A percentile compares a stretch with the other conserved stretches of the same genome.
Evolutionary conservation across 495 filamentous ascomycete species (phyloP).

Genomic region (Penicillium steckii): DNA sequence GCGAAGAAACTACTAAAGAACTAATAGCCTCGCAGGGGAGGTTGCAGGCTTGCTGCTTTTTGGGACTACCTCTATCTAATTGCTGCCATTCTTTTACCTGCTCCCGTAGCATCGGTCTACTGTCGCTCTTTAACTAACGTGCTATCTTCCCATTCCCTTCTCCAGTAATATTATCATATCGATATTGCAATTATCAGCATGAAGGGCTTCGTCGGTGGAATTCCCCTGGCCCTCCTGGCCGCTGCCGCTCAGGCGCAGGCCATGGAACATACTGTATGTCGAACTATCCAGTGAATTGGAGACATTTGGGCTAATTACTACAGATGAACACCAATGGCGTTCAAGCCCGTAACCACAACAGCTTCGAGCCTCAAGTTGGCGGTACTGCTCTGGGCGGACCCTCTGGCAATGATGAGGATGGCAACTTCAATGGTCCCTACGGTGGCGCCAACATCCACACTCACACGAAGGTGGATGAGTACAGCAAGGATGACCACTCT

Average conservation of each 20-base stretch:
- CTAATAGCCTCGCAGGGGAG: slow-evolving; percentile 10
- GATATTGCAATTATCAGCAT: slow-evolving; percentile 19
- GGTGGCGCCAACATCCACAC: slow-evolving; percentile 13
- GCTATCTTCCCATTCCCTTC: slow-evolving; percentile 6
- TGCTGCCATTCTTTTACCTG: slow-evolving; percentile 24
- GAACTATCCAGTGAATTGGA: neutral
- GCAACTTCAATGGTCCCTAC: slow-evolving; percentile 17
- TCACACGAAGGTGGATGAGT: slow-evolving; percentile 25
- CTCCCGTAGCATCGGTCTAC: slow-evolving; percentile 15
- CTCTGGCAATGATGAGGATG: slow-evolving; percentile 21
- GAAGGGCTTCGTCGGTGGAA: slow-evolving; percentile 42
- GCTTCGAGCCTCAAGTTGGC: slow-evolving; percentile 10
- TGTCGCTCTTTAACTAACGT: slow-evolving; percentile 28
- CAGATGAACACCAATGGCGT: slow-evolving; percentile 1
- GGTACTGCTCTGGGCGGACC: slow-evolving; percentile 24
- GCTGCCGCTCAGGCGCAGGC: slow-evolving; percentile 35
- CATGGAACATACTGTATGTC: slow-evolving; percentile 18
- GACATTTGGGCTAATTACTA: neutral
- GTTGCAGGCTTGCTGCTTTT: neutral
- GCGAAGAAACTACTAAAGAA: slow-evolving; percentile 26
- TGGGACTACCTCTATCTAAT: slow-evolving; percentile 10
- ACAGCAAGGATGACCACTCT: slow-evolving; percentile 32
- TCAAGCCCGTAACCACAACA: slow-evolving; percentile 2
- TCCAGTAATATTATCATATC: slow-evolving; percentile 12
- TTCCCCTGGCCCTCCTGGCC: slow-evolving; percentile 41